Base-by-base conservation (phyloP, 805 yeast species). In the Saccharomycopsis selenospora region DNA sequence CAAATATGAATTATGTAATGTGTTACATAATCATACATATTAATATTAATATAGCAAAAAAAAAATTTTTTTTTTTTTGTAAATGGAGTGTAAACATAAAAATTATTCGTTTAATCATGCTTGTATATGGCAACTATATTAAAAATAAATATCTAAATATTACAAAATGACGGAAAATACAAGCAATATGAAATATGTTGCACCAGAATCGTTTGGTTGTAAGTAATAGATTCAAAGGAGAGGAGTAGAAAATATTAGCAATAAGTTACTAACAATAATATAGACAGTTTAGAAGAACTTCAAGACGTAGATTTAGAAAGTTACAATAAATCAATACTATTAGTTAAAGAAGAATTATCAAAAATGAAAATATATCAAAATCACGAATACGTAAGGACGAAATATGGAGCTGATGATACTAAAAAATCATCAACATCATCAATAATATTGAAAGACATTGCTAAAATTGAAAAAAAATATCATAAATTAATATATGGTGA, bases 231-330 rank as follows among this genome's bases (percentile, higher is more conserved):
- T n/a, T n/a, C n/a, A n/a, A n/a, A n/a, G n/a, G n/a, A n/a, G n/a
- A n/a, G n/a, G n/a, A n/a, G n/a, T n/a, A n/a, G n/a, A n/a, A n/a
- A n/a, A n/a, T n/a, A n/a, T n/a, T n/a, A n/a, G n/a, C n/a, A n/a
- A n/a, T n/a, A 10, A 33, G 38, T 33, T n/a, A 33, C 38, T 33
- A 33, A 33, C 38, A 33, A 33, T 28, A 28, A 4, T 33, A 10
- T 33, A 47, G 50, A 49, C 30, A 43, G 46, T 8, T 8, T 25
- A 7, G 46, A 45, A 4, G 45, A 49, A 42, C 49, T 49, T 25
- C 30, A 29, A 10, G 40, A 42, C 11, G 52, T 49, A 4, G 46
- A 45, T 23, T 8, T 7, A 25, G 18, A 33, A 7, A 41, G 46
- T 17, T 49, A 45, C 27, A 30, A 45, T 13, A 11, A 13, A 5